Conservation (phyloP, 768 basidiomycete species). For the Boletus speciosus region DNA sequence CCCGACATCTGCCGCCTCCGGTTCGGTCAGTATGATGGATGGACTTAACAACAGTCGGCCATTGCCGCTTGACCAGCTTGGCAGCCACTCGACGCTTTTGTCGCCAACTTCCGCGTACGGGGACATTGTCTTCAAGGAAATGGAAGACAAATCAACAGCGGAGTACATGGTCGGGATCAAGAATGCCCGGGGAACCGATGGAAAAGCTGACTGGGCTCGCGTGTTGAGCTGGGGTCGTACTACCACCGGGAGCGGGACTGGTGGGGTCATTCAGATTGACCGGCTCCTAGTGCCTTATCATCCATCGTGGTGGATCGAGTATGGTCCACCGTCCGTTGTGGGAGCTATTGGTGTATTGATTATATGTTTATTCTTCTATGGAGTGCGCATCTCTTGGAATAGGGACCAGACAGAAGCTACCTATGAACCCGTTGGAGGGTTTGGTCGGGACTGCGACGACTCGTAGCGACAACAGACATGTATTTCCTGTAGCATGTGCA, state of each 20-base stretch:
- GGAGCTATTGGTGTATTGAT: constrained; percentile 54
- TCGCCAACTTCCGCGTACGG: constrained; percentile 68
- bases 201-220: constrained; percentile 57
- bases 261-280: constrained; percentile 89
- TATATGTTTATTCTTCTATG: constrained; percentile 71
- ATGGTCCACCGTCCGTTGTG: constrained; percentile 65
- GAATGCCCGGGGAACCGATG: constrained; percentile 65
- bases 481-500: constrained; percentile 16
- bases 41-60: constrained; percentile 68
- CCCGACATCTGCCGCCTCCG: constrained; percentile 36
- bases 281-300: constrained; percentile 78
- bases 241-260: constrained; percentile 66
- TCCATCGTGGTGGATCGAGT: constrained; percentile 81
- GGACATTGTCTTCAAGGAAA: constrained; percentile 72
- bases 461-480: constrained; percentile 17
- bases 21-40: constrained; percentile 27
- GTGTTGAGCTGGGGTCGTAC: constrained; percentile 75
- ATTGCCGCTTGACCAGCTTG: constrained; percentile 63
- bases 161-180: constrained; percentile 67
- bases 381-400: constrained; percentile 67
- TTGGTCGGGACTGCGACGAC: constrained; percentile 51
- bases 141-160: constrained; percentile 38
- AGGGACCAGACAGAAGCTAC: constrained; percentile 78
- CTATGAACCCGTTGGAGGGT: constrained; percentile 87
- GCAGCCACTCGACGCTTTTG: constrained; percentile 75